These are phyloP conservation scores for Fusarium duplospermum DNA, from an alignment of 2,329 filamentous ascomycete genomes.

Conservation along the genomic window DNA sequence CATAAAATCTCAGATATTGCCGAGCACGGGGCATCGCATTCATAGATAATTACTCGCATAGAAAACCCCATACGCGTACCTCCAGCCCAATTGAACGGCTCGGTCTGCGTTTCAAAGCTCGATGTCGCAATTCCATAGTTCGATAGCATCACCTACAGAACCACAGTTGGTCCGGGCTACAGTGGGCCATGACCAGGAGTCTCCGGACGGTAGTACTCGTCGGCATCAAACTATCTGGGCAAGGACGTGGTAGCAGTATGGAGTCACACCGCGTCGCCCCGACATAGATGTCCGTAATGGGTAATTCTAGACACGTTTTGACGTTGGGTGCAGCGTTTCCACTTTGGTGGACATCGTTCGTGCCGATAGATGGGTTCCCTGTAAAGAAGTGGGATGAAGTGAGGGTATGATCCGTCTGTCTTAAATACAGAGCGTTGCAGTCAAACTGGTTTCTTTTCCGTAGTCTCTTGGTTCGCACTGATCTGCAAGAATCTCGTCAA, in stretches of 20 bases:
- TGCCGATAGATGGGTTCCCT: neutral
- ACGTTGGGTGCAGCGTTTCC: neutral
- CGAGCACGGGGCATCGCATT: neutral
- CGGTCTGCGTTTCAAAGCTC: neutral
- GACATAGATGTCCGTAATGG: neutral
- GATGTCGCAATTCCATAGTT: slow-evolving; percentile 10
- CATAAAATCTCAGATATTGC: neutral
- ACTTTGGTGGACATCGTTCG: neutral
- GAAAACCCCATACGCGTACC: neutral
- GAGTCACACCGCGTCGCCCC: neutral
- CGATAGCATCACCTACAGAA: slow-evolving; percentile 7
- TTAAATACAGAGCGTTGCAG: slow-evolving; percentile 1
- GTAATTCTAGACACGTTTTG: neutral
- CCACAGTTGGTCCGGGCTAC: neutral
- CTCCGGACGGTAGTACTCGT: neutral
- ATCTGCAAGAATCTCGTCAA: neutral
- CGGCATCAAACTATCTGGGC: neutral
- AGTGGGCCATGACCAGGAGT: neutral
- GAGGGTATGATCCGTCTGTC: neutral
- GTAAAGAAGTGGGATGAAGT: neutral
- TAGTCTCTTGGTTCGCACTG: neutral
- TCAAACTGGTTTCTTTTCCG: neutral
- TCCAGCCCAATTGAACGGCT: neutral
- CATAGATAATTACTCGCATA: neutral
- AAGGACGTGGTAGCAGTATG: neutral